Evolutionary conservation across 495 filamentous ascomycete genomes (phyloP).

Genomic region (Neurospora sp.): DNA sequence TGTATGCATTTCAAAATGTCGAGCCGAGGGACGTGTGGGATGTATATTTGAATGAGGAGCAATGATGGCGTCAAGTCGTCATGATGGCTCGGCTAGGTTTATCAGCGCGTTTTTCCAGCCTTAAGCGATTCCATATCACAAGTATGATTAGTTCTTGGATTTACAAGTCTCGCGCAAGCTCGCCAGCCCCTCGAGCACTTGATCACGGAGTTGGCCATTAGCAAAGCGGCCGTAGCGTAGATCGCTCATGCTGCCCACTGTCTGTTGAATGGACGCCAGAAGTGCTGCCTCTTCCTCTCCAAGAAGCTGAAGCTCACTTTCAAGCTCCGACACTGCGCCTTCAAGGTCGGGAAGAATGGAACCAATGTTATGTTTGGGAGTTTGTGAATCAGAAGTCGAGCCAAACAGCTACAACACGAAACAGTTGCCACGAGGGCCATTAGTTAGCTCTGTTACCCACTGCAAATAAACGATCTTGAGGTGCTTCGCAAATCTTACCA

Average conservation of each 20-base stretch:
- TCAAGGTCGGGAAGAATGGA: slow-evolving; percentile 62
- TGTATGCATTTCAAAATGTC: too few relatives aligned
- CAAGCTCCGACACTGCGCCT: slow-evolving; percentile 51
- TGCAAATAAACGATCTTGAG: not conserved
- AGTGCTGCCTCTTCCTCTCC: slow-evolving; percentile 54
- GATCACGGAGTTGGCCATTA: slow-evolving; percentile 46
- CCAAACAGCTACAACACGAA: slow-evolving; percentile 49
- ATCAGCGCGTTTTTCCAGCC: not conserved
- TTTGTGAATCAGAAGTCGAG: slow-evolving; percentile 29
- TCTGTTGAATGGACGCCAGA: slow-evolving; percentile 49
- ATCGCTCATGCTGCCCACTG: slow-evolving; percentile 66
- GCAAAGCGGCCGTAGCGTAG: slow-evolving; percentile 69
- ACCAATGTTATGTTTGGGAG: slow-evolving; percentile 47
- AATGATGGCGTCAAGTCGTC: not conserved
- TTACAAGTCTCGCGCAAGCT: slow-evolving; percentile 57
- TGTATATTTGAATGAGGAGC: too few relatives aligned
- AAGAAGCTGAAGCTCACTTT: slow-evolving; percentile 52
- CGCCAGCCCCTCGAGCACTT: slow-evolving; percentile 52
- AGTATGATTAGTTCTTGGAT: slow-evolving; percentile 23
- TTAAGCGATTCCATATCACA: not conserved
- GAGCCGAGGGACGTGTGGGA: too few relatives aligned
- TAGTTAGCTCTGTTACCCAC: not conserved
- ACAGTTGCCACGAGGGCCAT: not conserved
- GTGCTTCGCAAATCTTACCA: slow-evolving; percentile 36
- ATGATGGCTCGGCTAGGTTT: not conserved